These are phyloP conservation scores for Royoungia palumana DNA, from an alignment of 768 basidiomycete genomes.

Conservation along the genomic window DNA sequence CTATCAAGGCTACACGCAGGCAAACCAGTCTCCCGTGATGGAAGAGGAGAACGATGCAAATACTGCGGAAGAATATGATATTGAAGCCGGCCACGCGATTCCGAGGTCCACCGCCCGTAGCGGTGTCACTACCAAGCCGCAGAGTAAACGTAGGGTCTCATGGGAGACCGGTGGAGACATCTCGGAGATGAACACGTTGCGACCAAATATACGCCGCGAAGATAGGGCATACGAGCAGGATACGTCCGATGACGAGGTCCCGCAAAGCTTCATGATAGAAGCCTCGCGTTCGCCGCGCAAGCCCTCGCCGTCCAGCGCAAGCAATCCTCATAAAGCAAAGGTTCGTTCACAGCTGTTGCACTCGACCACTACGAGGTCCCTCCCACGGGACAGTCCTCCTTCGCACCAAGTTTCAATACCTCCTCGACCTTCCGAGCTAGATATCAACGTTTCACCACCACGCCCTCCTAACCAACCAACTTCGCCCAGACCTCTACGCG, in stretches of 20 bases:
- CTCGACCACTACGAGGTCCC: conserved; percentile 43
- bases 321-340: conserved; percentile 33
- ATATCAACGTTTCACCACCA: conserved; percentile 34
- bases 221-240: conserved; percentile 58
- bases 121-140: conserved; percentile 33
- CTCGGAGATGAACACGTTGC: conserved; percentile 55
- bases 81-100: conserved; percentile 57
- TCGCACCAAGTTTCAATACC: conserved; percentile 47
- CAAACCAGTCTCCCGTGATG: conserved; percentile 69
- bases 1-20: conserved; percentile 74
- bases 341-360: conserved; percentile 50
- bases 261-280: conserved; percentile 84
- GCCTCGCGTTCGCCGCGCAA: conserved; percentile 45
- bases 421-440: conserved; percentile 63
- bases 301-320: conserved; percentile 29
- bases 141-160: conserved; percentile 51
- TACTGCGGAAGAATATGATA: conserved; percentile 43
- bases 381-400: conserved; percentile 36
- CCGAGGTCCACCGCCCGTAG: conserved; percentile 33
- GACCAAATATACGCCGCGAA: conserved; percentile 69
- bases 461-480: conserved; percentile 19
- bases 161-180: conserved; percentile 55
- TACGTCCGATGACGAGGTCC: conserved; percentile 79
- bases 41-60: conserved; percentile 59
- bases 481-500: conserved; percentile 51